Evolutionary conservation across 768 basidiomycete species (phyloP), one percentile per base, ranked within the genome.

Genomic region (Macrolepiota dolichaula): DNA sequence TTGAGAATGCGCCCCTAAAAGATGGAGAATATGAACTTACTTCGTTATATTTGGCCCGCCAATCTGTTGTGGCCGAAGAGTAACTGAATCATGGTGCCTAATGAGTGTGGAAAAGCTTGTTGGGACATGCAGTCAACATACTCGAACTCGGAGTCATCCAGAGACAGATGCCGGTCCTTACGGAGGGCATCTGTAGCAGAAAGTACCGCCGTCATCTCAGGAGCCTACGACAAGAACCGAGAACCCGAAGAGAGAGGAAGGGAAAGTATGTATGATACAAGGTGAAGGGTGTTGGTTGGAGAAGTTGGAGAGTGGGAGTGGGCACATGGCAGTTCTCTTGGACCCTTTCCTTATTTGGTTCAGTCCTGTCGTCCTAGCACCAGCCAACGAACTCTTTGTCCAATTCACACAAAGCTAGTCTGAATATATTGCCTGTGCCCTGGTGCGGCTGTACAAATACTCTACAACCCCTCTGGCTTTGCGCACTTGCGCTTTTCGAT

Each of bases 401-500:
- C 19, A 24, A 17, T 49, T 49, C 47, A 49, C 25, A 49, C 47
- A 49, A 49, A 49, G 25, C 47, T 27, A 9, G 11, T 54, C n/a
- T 17, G 22, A 2, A 53, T 54, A 15, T 19, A 38, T 22, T 22
- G 47, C 13, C 19, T 49, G 47, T 15, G 47, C 47, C 22, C 22
- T 49, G 47, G 12, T 59, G 37, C 44, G 61, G 62, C 56, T 40
- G 25, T 65, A 62, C 56, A 58, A 62, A 59, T 37, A 56, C 60
- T 46, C 65, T 75, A 87, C 69, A 87, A 62, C 51, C 80, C 82
- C 63, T 92, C 87, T 57, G 92, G 92, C 71, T 92, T 93, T 44
- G 92, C 92, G 66, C 91, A 93, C 70, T 95, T 95, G 61, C 93
- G 82, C 66, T 84, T 89, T 71, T 95, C 93, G 50, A 87, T 76